Base-by-base conservation (phyloP, 768 basidiomycete genomes). In the Suillus placidus region DNA sequence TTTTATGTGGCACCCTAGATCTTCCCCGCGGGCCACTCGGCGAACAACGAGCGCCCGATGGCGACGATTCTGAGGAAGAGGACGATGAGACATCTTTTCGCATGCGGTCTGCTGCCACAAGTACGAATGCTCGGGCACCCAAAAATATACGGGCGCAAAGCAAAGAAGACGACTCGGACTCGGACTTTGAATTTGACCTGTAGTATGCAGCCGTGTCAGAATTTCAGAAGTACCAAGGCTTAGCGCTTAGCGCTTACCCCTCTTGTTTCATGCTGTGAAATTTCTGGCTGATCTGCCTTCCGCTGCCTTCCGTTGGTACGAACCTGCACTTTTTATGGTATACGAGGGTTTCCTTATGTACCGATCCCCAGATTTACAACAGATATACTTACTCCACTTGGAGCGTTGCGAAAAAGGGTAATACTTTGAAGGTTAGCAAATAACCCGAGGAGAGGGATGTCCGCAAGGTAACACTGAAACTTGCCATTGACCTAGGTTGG, bases 161-260 rank as follows among this genome's bases (percentile, higher is more conserved):
- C 38, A 81, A 83, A 66, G 86, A 89, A 67, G 87, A 83, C 51
- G 87, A 90, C 71, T 91, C 90, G 38, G 94, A 94, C 74, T 87
- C 86, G 38, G 88, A 89, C 62, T 91, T 96, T 73, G 92, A 94
- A 71, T 88, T 89, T 73, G 88, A 88, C 71, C 77, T 88, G 79
- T 89, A 85, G 68, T 62, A 55, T 71, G n/a, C 49, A 30, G 9
- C 16, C 1, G 14, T 26, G 47, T 49, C 26, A 26, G 23, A 51
- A 51, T 51, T 16, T 26, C 14, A 26, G 12, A 30, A 30, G 26
- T 30, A 51, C 26, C 51, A 30, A 51, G 26, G 16, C 8, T 43
- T 43, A 43, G 42, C 18, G 13, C 13, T 6, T 38, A 40, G 23
- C 26, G 26, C 26, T 14, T 51, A 51, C 13, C 14, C 51, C 51